A percentile compares a stretch with the other conserved stretches of the same genome.
Evolutionary conservation across 306 rosid species (phyloP).

Genomic region (Pyrus pyrifolia): DNA sequence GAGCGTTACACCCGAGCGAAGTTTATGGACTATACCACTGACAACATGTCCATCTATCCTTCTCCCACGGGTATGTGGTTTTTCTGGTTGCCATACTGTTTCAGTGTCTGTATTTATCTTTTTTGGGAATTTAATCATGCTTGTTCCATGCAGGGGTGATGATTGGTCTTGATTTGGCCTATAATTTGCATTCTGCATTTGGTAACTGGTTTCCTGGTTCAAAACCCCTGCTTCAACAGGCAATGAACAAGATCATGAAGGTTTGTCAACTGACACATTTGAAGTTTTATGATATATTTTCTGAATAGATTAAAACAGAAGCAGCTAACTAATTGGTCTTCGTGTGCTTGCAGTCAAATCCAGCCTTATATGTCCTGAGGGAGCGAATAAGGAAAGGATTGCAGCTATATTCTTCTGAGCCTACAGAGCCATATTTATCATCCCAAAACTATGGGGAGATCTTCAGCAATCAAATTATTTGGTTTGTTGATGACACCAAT

Average conservation of each 20-base stretch:
- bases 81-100: neutral
- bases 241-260: conserved; percentile 99
- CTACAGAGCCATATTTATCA: conserved; percentile 95
- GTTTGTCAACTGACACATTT: conserved; percentile 24
- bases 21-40: conserved; percentile 98
- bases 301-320: neutral
- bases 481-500: conserved; percentile 99
- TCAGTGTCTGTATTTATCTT: neutral
- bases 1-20: conserved; percentile 98
- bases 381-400: conserved; percentile 97
- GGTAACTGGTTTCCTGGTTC: conserved; percentile 99
- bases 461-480: conserved; percentile 95
- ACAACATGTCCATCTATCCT: conserved; percentile 98
- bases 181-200: conserved; percentile 95
- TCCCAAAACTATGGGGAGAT: conserved; percentile 99
- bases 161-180: conserved; percentile 97
- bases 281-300: neutral
- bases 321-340: conserved; percentile 17
- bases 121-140: conserved; percentile 2
- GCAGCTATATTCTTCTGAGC: conserved; percentile 98
- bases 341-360: conserved; percentile 78
- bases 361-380: conserved; percentile 94
- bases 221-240: conserved; percentile 92
- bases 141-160: conserved; percentile 67
- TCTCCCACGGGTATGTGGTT: conserved; percentile 74